Percentiles rank a stretch among this genome's conserved stretches.
These are phyloP conservation scores for Scutellaria barbata DNA, from an alignment of 257 asterid genomes.

Conservation along the genomic window DNA sequence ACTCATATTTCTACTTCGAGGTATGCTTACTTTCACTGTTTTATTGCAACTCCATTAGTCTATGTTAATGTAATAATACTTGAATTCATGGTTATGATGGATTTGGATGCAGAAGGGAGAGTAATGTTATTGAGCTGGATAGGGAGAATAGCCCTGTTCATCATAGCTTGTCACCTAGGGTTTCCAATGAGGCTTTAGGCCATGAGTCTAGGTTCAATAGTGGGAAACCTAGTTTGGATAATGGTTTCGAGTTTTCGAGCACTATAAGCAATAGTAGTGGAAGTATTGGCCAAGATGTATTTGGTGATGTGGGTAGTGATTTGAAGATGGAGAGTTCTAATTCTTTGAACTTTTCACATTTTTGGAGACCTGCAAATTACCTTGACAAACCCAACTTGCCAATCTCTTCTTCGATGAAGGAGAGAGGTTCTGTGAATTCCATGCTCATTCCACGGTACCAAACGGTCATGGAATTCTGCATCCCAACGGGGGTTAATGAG, in stretches of 20 bases:
- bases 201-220: neutral
- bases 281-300: constrained; percentile 34
- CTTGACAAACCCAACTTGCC: constrained; percentile 42
- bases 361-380: constrained; percentile 58
- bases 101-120: constrained; percentile 54
- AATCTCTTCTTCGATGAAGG: neutral
- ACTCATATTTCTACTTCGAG: constrained; percentile 43
- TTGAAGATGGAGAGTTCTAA: constrained; percentile 33
- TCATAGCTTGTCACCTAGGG: constrained; percentile 35
- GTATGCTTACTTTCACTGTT: constrained; percentile 44
- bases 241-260: constrained; percentile 42
- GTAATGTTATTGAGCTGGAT: constrained; percentile 53
- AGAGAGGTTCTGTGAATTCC: neutral
- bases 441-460: neutral
- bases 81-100: neutral
- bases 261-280: constrained; percentile 33
- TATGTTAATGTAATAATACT: neutral
- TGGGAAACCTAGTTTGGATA: constrained; percentile 13
- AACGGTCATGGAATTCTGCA: neutral
- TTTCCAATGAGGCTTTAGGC: constrained; percentile 36
- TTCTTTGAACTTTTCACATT: constrained; percentile 32
- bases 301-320: constrained; percentile 35
- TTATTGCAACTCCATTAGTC: neutral
- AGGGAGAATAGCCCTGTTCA: constrained; percentile 55
- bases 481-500: constrained; percentile 33